These are phyloP conservation scores for Rickenella mellea DNA, from an alignment of 768 basidiomycete genomes.

Conservation along the genomic window DNA sequence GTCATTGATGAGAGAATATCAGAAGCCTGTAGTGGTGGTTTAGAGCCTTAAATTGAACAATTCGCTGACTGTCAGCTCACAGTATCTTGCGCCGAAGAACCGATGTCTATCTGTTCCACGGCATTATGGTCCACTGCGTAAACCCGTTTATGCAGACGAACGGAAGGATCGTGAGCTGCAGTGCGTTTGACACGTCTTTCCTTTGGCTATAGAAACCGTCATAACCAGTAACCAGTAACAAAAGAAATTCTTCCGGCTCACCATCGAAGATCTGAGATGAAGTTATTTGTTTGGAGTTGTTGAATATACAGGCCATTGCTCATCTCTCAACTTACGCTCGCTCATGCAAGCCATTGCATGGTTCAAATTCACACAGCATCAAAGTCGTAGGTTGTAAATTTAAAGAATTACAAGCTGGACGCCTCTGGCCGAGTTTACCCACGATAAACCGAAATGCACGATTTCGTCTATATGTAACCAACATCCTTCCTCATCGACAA, in stretches of 20 bases:
- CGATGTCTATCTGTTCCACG: conserved; percentile 39
- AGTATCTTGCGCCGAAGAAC: conserved; percentile 28
- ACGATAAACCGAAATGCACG: no score
- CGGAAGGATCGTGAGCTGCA: conserved; percentile 42
- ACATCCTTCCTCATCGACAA: no score
- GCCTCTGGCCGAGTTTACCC: no score
- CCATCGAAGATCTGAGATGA: no score
- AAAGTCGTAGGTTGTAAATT: no score
- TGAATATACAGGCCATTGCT: no score
- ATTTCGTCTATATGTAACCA: no score
- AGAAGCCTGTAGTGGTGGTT: conserved; percentile 23
- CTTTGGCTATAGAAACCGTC: conserved; percentile 9
- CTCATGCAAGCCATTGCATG: no score
- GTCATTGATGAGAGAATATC: conserved; percentile 32
- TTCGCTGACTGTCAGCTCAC: conserved; percentile 22
- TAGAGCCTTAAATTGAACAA: conserved; percentile 3
- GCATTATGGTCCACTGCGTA: conserved; percentile 42
- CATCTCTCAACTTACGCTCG: no score
- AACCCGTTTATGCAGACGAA: conserved; percentile 34
- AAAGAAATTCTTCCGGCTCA: conserved; percentile 26
- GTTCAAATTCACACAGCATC: no score
- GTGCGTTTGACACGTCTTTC: conserved; percentile 33
- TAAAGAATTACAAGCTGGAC: no score
- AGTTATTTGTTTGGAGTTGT: neutral
- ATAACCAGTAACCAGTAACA: neutral